Conservation (phyloP, 331 rosid species). For the Stylosanthes scabra region DNA sequence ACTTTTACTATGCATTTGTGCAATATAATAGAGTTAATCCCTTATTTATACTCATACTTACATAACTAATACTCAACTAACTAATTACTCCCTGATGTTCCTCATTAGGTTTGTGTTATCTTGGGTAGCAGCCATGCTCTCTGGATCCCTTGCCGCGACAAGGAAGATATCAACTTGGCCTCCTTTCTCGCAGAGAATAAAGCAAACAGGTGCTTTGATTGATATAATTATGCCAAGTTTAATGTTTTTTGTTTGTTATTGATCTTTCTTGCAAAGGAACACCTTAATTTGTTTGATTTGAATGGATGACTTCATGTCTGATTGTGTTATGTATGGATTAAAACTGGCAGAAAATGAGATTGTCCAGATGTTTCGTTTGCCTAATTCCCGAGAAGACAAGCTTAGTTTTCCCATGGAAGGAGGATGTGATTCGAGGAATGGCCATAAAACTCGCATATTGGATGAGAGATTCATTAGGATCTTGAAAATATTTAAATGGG, state of each 20-base stretch:
- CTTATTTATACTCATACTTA: no score
- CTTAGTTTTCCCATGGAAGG: conserved; percentile 43
- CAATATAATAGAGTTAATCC: no score
- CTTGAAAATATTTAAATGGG: conserved; percentile 95
- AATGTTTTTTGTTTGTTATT: not conserved
- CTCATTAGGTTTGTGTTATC: no score
- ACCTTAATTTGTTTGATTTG: conserved; percentile 31
- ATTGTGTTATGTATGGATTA: conserved; percentile 43
- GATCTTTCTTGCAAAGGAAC: not conserved
- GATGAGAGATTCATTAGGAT: conserved; percentile 91
- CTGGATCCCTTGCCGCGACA: no score
- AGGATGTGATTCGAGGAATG: conserved; percentile 51
- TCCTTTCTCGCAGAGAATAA: conserved; percentile 60
- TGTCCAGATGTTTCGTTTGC: conserved; percentile 74
- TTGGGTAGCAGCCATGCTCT: no score
- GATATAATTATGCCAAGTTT: not conserved
- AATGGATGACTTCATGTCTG: conserved; percentile 16
- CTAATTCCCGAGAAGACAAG: conserved; percentile 46
- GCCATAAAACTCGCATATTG: conserved; percentile 61
- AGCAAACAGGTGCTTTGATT: conserved; percentile 69
- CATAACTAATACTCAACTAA: no score
- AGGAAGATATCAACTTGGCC: conserved; percentile 7
- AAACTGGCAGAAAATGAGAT: conserved; percentile 77
- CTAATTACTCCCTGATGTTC: no score
- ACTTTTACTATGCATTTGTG: no score